Evolutionary conservation across 2,329 filamentous ascomycete genomes (phyloP).

Genomic region (Elsinoe necatrix): DNA sequence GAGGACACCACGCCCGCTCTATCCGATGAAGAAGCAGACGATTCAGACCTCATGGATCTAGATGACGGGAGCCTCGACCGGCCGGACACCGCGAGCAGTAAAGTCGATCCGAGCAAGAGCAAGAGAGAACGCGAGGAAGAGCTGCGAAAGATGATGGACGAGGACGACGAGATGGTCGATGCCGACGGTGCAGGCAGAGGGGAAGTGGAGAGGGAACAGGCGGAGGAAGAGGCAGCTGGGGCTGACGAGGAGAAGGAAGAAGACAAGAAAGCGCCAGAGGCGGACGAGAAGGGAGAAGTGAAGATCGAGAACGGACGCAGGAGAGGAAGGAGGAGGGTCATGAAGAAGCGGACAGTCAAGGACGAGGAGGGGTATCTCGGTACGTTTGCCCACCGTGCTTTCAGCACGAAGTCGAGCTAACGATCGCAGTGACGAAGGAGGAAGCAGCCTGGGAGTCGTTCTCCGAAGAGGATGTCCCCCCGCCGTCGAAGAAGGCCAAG

Average conservation of each 20-base stretch:
- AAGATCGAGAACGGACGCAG: constrained; percentile 56
- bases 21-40: constrained; percentile 48
- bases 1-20: constrained; percentile 28
- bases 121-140: constrained; percentile 58
- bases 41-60: constrained; percentile 33
- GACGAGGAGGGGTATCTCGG: constrained; percentile 87
- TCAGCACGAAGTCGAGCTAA: constrained; percentile 12
- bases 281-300: constrained; percentile 35
- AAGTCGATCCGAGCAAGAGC: constrained; percentile 27
- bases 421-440: constrained; percentile 65
- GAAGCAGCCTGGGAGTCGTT: constrained; percentile 85
- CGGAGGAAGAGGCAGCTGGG: constrained; percentile 36
- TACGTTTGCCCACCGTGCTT: constrained; percentile 37
- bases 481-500: constrained; percentile 44
- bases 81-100: constrained; percentile 20
- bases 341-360: constrained; percentile 78
- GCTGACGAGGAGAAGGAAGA: constrained; percentile 25
- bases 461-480: constrained; percentile 72
- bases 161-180: constrained; percentile 35
- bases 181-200: constrained; percentile 22
- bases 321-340: constrained; percentile 68
- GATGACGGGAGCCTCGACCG: constrained; percentile 17
- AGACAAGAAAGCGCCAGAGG: constrained; percentile 31
- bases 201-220: constrained; percentile 52
- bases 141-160: constrained; percentile 68